Percentiles rank a stretch among this genome's conserved stretches.
phyloP scores from a whole-genome alignment of 305 asterid species.

The Andrographis paniculata region DNA sequence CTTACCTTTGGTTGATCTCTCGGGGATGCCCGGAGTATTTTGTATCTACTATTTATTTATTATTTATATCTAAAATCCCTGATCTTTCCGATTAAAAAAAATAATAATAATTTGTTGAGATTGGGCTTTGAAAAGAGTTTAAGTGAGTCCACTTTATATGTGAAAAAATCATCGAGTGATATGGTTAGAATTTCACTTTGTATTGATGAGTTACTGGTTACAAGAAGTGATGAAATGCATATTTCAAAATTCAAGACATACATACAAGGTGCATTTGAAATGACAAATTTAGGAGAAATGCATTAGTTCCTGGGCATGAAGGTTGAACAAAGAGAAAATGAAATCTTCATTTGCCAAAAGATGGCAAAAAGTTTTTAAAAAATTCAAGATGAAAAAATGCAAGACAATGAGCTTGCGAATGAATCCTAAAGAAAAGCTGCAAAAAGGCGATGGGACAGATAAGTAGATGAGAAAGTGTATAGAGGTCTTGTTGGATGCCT shows the following conservation, averaged over 20 bases:
- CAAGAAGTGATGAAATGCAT: neutral
- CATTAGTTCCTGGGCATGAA: neutral
- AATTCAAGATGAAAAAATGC: neutral
- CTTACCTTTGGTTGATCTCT: too few relatives aligned
- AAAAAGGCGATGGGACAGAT: neutral
- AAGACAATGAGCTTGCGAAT: neutral
- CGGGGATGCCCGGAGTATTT: too few relatives aligned
- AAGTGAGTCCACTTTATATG: neutral
- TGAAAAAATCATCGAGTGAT: neutral
- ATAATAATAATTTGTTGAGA: too few relatives aligned
- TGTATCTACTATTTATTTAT: too few relatives aligned
- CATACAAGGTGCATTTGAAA: neutral
- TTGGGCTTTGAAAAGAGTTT: too few relatives aligned
- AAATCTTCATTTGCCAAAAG: neutral
- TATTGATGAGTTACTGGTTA: slow-evolving; percentile 2
- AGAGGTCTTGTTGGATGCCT: neutral
- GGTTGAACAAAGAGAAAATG: neutral
- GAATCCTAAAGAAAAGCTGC: neutral
- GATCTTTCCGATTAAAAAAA: too few relatives aligned
- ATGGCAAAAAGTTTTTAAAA: too few relatives aligned
- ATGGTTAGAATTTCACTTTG: neutral
- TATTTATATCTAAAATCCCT: too few relatives aligned
- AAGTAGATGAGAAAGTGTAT: neutral
- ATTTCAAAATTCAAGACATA: neutral
- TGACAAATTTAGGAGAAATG: slow-evolving; percentile 1